Base-by-base conservation (phyloP, 2,329 filamentous ascomycete species). In the Hypocrella siamensis region DNA sequence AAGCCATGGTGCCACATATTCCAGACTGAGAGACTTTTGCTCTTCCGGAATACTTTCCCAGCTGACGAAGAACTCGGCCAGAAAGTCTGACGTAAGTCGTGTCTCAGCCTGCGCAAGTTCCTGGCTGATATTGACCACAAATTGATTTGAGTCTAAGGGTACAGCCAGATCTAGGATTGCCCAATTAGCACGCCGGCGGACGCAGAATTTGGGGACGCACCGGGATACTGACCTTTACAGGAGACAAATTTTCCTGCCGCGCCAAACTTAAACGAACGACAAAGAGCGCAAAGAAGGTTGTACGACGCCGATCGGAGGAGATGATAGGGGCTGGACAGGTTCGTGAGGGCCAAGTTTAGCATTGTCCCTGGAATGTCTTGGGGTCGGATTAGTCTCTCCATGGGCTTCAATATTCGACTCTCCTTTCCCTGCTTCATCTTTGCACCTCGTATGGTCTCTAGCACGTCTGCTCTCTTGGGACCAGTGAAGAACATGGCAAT, bases 401-500 rank as follows among this genome's bases (percentile, higher is more conserved):
- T 66, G 6, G 71, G 62, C 46, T 77, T 78, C 25, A 67, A 58
- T 4, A 66, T 59, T 39, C 70, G 61, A 24, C 58, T 63, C 39
- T 79, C 74, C 44, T 77, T 79, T 33, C 68, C 67, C 38, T 75
- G 64, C 42, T 75, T 79, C 6, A 64, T 56, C 47, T 78, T 79
- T 27, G 73, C 73, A 8, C 56, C 60, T 21, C 72, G 65, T 32
- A 80, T 74, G 9, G 68, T 67, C 47, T 74, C 67, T 4, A 80
- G 55, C 15, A 80, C 63, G 37, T 79, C 75, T 6, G 57, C 46
- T 47, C 75, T 77, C 46, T 69, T 70, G 2, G 71, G 61, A 40
- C 75, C 79, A 14, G 73, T 75, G 47, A 80, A 80, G 46, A 74
- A 78, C 73, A 80, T 78, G 32, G 78, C 67, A 31, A 78, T 73